phyloP scores from a whole-genome alignment of 2,329 filamentous ascomycete genomes.

The Plenodomus lindquistii region DNA sequence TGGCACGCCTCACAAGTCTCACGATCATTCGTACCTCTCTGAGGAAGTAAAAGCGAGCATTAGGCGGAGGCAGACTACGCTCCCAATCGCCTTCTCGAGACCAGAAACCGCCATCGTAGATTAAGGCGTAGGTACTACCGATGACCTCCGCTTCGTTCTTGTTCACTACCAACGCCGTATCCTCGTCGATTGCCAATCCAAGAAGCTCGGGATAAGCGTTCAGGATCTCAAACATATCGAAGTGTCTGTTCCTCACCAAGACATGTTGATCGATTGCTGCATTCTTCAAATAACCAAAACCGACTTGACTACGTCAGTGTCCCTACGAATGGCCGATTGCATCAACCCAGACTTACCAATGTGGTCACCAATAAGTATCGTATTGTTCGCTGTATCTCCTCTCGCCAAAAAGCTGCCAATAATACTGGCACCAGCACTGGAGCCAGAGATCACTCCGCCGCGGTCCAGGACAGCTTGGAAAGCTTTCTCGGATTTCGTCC shows the following conservation, averaged over 20 bases:
- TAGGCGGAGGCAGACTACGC: conserved; percentile 14
- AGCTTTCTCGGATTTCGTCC: conserved; percentile 26
- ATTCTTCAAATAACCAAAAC: conserved; percentile 33
- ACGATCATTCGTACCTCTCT: conserved; percentile 1
- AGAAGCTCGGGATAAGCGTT: conserved; percentile 22
- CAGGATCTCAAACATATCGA: conserved; percentile 30
- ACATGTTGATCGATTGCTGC: conserved; percentile 32
- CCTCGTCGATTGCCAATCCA: conserved; percentile 30
- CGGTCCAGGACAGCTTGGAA: conserved; percentile 23
- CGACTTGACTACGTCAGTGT: conserved; percentile 7
- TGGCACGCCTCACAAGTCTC: too few species aligned
- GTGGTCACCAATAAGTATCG: conserved; percentile 27
- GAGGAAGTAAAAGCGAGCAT: conserved; percentile 28
- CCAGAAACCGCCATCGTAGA: conserved; percentile 32
- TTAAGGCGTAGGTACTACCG: conserved; percentile 29
- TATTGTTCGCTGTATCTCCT: conserved; percentile 27
- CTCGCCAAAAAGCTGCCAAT: conserved; percentile 25
- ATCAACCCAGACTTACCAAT: neutral
- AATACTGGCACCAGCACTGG: conserved; percentile 28
- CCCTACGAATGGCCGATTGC: too few species aligned
- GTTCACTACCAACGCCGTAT: conserved; percentile 27
- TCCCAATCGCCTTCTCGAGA: conserved; percentile 26
- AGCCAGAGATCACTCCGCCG: conserved; percentile 27
- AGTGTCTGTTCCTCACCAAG: conserved; percentile 29
- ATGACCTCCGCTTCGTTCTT: conserved; percentile 28